Base-by-base conservation (phyloP, 306 rosid genomes). In the Astragalus glycyphyllos region DNA sequence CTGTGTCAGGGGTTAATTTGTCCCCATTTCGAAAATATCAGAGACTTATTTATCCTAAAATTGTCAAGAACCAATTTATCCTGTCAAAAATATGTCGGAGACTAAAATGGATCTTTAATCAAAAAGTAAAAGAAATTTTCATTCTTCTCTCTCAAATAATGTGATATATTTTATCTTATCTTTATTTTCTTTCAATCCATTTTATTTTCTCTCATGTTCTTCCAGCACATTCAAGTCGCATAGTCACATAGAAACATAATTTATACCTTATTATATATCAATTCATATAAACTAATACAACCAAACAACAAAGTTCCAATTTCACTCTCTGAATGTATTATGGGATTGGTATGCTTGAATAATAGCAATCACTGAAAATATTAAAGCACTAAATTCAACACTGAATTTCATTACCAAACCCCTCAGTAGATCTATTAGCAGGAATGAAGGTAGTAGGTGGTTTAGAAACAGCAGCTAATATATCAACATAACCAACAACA, bases 391-490 rank as follows among this genome's bases (percentile, higher is more conserved):
- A 26, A 47, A 48, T 4, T 82, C 78, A 82, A 73, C 61, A 88
- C 70, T 87, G 96, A 69, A 77, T 81, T 41, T 89, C 96, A 60
- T 76, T 77, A 47, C 82, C 83, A 58, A 61, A 46, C 49, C 69
- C 80, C 79, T 89, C 96, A 6, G 73, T 11, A 5, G 86, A 75
- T 59, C 84, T 85, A 72, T 77, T 86, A 8, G 71, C 65, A 48
- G 90, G 84, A 57, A 34, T 57, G 46, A 73, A 23, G 46, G 72
- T 13, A 10, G 83, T 16, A 6, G 97, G 88, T 17, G 83, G 86
- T 79, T 87, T 95, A n/a, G 96, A 84, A 32, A 95, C 97, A 37
- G 97, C 97, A 57, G 55, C 83, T 82, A 95, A 66, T 68, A 95
- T 91, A 58, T 95, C 97, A 4, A 89, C 84, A 76, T 91, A 91